Evolutionary conservation across 768 basidiomycete species (phyloP), one percentile per base, ranked within the genome.

Genomic region (Sporobolomyces pararoseus): DNA sequence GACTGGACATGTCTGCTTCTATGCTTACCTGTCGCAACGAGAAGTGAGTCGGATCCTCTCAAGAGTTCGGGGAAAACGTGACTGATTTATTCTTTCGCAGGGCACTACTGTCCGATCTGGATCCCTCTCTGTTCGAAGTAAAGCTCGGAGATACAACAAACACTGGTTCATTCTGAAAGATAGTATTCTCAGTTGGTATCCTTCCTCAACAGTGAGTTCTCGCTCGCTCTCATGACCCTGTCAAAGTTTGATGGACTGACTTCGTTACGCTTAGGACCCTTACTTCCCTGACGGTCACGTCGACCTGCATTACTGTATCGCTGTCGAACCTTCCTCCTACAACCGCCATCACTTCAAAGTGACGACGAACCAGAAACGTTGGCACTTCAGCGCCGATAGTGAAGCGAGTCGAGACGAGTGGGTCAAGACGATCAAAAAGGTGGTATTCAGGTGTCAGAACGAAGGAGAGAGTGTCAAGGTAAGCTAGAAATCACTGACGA

Each of bases 111-210:
- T 97, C 51, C 98, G 97, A 79, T 95, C 92, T 0, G 96, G 93
- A 0, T 87, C 87, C 5, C 83, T 99, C 47, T 86, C 85, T 75
- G 96, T 95, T 83, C 91, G 88, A 77, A 87, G 87, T 63, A 85
- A 90, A 63, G 94, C 91, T 13, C 91, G 65, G 76, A 86, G 91
- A 27, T 94, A 90, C 88, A 86, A 88, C 75, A 92, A 89, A 78
- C 91, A 92, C 79, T 98, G 96, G 96, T 94, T 97, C 75, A 85
- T 95, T 2, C 83, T 99, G 57, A 93, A 91, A 85, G 95, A 97
- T 71, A 92, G 94, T 76, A 90, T 91, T 0, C 82, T 99, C 32
- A 93, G 91, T 23, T 99, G 96, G 96, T 98, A 91, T 79, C 89
- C 91, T 72, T 91, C 90, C 10, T 91, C 93, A 65, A 87, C 91